Evolutionary conservation across 345 rosid species (phyloP).

Genomic region (Pugionium dolabratum): DNA sequence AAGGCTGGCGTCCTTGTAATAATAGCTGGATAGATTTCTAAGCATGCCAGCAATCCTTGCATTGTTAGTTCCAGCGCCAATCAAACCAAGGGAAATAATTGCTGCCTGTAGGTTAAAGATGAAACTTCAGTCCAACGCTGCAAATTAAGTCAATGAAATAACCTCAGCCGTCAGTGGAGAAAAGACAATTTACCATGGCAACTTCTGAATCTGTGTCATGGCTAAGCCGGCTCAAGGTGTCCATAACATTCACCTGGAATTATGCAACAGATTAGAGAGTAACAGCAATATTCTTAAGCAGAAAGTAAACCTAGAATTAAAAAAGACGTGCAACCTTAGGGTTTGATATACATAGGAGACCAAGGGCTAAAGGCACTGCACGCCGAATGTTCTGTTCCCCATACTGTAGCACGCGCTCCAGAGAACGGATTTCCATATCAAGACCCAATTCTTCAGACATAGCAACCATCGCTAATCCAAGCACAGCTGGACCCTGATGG

Average conservation of each 20-base stretch:
- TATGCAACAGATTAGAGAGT: slow-evolving; percentile 16
- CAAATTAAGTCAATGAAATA: slow-evolving; percentile 1
- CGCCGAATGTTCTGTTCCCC: slow-evolving; percentile 89
- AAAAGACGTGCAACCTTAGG: slow-evolving; percentile 65
- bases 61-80: slow-evolving; percentile 96
- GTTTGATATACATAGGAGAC: slow-evolving; percentile 94
- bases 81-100: slow-evolving; percentile 85
- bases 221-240: slow-evolving; percentile 94
- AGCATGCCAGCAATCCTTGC: slow-evolving; percentile 98
- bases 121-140: slow-evolving; percentile 22
- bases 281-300: slow-evolving; percentile 3
- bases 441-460: slow-evolving; percentile 98
- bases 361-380: slow-evolving; percentile 96
- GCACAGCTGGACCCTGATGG: slow-evolving; percentile 94
- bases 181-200: slow-evolving; percentile 68
- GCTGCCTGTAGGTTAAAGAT: slow-evolving; percentile 64
- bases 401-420: slow-evolving; percentile 92
- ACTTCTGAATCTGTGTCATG: slow-evolving; percentile 98
- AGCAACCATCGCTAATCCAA: slow-evolving; percentile 98
- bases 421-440: slow-evolving; percentile 93
- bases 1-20: slow-evolving; percentile 86
- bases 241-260: slow-evolving; percentile 89
- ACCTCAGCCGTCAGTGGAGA: neutral
- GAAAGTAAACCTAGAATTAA: neutral
- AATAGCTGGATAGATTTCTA: slow-evolving; percentile 92